phyloP scores from a whole-genome alignment of 257 asterid genomes.

The Penstemon newberryi region DNA sequence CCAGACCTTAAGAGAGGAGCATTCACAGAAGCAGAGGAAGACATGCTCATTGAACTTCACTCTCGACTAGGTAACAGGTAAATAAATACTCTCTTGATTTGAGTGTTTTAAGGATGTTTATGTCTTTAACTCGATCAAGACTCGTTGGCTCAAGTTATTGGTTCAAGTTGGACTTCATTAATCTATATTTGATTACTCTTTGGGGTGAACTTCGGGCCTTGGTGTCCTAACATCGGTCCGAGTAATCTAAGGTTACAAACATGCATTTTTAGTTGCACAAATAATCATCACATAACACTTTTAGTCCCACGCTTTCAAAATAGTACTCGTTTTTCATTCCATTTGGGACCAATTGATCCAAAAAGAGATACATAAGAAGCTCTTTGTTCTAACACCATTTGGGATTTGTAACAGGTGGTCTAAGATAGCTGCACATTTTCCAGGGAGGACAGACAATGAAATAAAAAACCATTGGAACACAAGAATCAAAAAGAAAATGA shows the following conservation, averaged over 20 bases:
- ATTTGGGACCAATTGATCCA: no score
- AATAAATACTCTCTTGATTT: background rate
- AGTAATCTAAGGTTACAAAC: no score
- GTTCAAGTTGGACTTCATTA: no score
- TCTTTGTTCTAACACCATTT: background rate
- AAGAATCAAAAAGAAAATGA: conserved; percentile 52
- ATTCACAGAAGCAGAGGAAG: conserved; percentile 78
- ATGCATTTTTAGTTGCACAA: no score
- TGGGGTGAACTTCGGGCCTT: no score
- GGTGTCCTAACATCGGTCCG: no score
- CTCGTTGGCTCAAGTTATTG: no score
- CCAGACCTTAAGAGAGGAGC: conserved; percentile 89
- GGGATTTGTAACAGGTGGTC: conserved; percentile 61
- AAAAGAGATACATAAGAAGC: no score
- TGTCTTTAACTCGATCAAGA: background rate
- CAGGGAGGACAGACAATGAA: conserved; percentile 54
- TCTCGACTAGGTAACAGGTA: conserved; percentile 82
- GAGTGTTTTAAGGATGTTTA: background rate
- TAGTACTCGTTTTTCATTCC: no score
- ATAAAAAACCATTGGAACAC: conserved; percentile 61
- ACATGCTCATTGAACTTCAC: conserved; percentile 80
- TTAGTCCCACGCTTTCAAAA: no score
- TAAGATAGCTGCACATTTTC: conserved; percentile 77
- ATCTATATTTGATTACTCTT: no score
- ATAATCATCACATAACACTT: no score